Evolutionary conservation across 2,329 filamentous ascomycete genomes (phyloP).

Genomic region (Akanthomyces muscarius): DNA sequence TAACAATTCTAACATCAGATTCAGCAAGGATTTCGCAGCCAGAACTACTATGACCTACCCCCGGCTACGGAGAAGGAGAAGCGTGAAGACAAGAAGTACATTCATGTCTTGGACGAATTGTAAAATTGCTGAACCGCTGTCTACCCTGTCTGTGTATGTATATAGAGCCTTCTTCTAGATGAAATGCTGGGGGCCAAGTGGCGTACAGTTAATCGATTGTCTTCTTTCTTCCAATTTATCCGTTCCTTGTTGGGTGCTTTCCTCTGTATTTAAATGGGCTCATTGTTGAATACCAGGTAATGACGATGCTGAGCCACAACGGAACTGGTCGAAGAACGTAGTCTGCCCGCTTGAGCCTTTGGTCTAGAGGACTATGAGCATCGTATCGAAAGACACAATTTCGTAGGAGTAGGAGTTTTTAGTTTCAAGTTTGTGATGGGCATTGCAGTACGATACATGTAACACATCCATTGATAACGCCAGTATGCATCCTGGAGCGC

Average conservation of each 20-base stretch:
- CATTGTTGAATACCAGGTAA: no score
- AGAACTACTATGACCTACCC: slow-evolving; percentile 86
- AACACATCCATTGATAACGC: not conserved
- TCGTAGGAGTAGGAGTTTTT: not conserved
- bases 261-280: no score
- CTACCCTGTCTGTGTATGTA: slow-evolving; percentile 5
- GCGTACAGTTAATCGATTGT: not conserved
- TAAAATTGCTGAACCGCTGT: slow-evolving; percentile 39
- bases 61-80: slow-evolving; percentile 93
- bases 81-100: slow-evolving; percentile 91
- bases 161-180: slow-evolving; percentile 9
- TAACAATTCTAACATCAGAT: slow-evolving; percentile 29
- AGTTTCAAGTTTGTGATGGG: not conserved
- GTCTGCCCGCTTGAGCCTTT: not conserved
- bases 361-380: not conserved
- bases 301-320: not conserved
- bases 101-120: slow-evolving; percentile 88
- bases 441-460: not conserved
- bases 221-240: not conserved
- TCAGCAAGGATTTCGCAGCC: slow-evolving; percentile 85
- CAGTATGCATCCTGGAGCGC: not conserved
- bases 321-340: not conserved
- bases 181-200: not conserved
- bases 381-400: no score
- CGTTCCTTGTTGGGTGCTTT: no score